Evolutionary conservation across 805 yeast genomes (phyloP).

Genomic region (Teunomyces gatunensis): DNA sequence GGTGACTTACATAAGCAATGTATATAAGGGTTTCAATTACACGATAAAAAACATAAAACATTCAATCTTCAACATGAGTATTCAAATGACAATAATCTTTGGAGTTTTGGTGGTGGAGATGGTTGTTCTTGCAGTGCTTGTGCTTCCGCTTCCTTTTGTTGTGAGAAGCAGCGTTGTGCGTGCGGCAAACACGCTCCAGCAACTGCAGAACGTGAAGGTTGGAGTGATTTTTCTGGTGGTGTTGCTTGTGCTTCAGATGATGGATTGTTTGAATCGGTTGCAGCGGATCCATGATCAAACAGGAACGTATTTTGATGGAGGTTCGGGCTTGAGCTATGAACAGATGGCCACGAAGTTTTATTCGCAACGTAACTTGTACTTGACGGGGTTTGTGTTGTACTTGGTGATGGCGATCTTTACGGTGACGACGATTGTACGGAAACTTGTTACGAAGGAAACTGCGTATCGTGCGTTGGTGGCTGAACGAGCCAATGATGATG

Average conservation of each 20-base stretch:
- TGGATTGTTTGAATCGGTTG: constrained; percentile 52
- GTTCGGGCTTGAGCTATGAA: constrained; percentile 39
- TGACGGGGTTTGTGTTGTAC: constrained; percentile 62
- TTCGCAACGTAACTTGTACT: constrained; percentile 60
- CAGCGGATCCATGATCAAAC: constrained; percentile 18
- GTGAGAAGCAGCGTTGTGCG: constrained; percentile 44
- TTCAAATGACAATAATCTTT: constrained; percentile 48
- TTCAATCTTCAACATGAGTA: constrained; percentile 43
- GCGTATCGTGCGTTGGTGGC: constrained; percentile 23
- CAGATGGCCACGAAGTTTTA: constrained; percentile 59
- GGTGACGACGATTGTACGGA: constrained; percentile 49
- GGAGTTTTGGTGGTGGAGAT: constrained; percentile 51
- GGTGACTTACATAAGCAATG: too few species aligned
- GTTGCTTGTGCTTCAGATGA: constrained; percentile 48
- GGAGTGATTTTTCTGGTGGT: constrained; percentile 39
- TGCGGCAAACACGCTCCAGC: constrained; percentile 31
- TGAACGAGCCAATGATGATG: constrained; percentile 7
- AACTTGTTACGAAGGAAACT: constrained; percentile 47
- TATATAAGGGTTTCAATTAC: too few species aligned
- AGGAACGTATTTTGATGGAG: constrained; percentile 18
- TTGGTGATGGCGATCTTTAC: constrained; percentile 54
- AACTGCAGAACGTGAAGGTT: constrained; percentile 43
- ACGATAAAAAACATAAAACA: not conserved
- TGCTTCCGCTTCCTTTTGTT: constrained; percentile 54
- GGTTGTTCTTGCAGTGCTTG: constrained; percentile 45